phyloP scores from a whole-genome alignment of 345 rosid genomes.

The Isatis tinctoria region DNA sequence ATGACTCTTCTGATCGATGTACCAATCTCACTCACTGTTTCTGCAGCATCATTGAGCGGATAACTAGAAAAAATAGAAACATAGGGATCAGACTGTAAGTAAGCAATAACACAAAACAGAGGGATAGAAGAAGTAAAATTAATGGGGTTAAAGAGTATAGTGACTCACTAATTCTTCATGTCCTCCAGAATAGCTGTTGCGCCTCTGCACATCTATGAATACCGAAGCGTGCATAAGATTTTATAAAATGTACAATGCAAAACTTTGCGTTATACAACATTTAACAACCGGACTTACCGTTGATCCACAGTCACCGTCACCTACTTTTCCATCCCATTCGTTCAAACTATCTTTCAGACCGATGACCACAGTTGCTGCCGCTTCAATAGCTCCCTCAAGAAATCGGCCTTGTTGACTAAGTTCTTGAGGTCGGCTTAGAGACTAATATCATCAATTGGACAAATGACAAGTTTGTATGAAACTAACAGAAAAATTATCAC shows the following conservation, averaged over 20 bases:
- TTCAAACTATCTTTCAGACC: conserved; percentile 66
- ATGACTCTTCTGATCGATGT: conserved; percentile 75
- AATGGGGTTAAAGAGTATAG: background rate
- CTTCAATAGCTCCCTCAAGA: conserved; percentile 81
- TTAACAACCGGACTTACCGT: conserved; percentile 51
- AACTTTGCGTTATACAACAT: background rate
- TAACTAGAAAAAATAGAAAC: conserved; percentile 44
- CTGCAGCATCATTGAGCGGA: conserved; percentile 88
- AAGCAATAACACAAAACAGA: background rate
- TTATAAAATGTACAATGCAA: background rate
- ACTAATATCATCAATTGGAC: conserved; percentile 32
- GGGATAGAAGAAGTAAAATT: background rate
- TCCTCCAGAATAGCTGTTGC: conserved; percentile 79
- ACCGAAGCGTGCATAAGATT: background rate
- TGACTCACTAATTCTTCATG: conserved; percentile 62
- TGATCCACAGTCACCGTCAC: conserved; percentile 98
- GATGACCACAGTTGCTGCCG: conserved; percentile 65
- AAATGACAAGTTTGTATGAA: conserved; percentile 13
- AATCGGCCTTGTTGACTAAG: conserved; percentile 58
- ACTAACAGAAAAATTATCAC: background rate
- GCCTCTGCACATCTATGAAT: conserved; percentile 69
- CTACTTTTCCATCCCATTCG: conserved; percentile 93
- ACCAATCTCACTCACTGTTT: conserved; percentile 84
- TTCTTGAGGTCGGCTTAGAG: conserved; percentile 56
- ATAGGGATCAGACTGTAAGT: background rate